Percentiles rank a stretch among this genome's conserved stretches.
Conservation (phyloP, 164 flowering plant genomes). For the Vitis riparia region DNA sequence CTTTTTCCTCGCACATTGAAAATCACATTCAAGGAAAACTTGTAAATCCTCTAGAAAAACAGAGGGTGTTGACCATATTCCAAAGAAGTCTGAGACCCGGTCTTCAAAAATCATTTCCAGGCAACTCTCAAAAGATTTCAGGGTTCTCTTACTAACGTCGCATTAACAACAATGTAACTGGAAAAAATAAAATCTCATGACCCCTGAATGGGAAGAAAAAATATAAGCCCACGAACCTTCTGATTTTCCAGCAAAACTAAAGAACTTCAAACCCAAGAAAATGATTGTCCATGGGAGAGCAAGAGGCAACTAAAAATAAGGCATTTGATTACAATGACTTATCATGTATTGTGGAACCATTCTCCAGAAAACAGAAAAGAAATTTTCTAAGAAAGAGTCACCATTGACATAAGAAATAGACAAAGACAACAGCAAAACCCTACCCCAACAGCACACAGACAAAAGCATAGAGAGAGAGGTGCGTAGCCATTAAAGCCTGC, state of each 20-base stretch:
- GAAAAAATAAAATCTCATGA: background rate
- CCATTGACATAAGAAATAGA: conserved; percentile 2
- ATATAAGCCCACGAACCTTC: background rate
- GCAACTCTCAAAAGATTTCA: background rate
- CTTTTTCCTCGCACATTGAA: background rate
- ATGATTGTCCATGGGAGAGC: background rate
- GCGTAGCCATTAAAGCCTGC: conserved; percentile 7
- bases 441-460: background rate
- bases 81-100: too few relatives aligned
- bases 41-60: background rate
- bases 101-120: background rate
- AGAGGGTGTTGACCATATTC: background rate
- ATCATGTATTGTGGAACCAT: background rate
- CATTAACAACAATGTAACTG: background rate
- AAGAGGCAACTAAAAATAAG: background rate
- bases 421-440: background rate
- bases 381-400: background rate
- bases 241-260: too few relatives aligned
- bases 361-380: background rate
- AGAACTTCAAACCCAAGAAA: too few relatives aligned
- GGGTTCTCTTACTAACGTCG: background rate
- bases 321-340: background rate
- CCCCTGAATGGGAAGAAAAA: background rate
- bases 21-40: background rate
- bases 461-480: background rate